These are phyloP conservation scores for Musa schizocarpa DNA, from an alignment of 176 grass and related monocot genomes.

Conservation along the genomic window DNA sequence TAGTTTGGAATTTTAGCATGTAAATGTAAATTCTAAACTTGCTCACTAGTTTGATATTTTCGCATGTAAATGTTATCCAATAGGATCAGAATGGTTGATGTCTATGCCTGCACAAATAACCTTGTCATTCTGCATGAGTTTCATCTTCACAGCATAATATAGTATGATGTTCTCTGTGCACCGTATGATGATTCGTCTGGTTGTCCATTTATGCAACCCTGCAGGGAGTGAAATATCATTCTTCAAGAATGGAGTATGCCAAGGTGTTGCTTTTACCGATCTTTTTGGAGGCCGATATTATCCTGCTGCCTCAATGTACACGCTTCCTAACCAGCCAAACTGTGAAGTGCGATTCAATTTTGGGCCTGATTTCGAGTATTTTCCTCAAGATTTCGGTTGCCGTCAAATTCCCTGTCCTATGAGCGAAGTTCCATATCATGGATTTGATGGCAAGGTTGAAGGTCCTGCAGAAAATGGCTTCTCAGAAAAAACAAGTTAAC, in stretches of 20 bases:
- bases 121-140: too few species aligned
- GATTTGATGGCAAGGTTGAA: conserved; percentile 43
- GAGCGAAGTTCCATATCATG: conserved; percentile 54
- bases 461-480: conserved; percentile 53
- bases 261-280: conserved; percentile 66
- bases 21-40: too few species aligned
- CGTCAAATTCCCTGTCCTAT: conserved; percentile 50
- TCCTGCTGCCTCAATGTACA: conserved; percentile 83
- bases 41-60: too few species aligned
- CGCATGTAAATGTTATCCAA: too few species aligned
- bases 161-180: background rate
- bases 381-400: conserved; percentile 60
- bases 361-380: conserved; percentile 61
- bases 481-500: conserved; percentile 40
- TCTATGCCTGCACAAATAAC: background rate
- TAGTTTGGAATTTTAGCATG: too few species aligned
- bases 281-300: conserved; percentile 75
- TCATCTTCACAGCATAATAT: background rate
- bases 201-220: conserved; percentile 7
- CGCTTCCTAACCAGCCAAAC: conserved; percentile 63
- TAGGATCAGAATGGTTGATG: too few species aligned
- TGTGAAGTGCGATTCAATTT: conserved; percentile 84
- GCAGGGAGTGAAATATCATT: conserved; percentile 82
- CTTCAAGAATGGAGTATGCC: conserved; percentile 74
- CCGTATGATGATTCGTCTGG: background rate